phyloP scores from a whole-genome alignment of 768 basidiomycete genomes.

The Boletellus sp. region DNA sequence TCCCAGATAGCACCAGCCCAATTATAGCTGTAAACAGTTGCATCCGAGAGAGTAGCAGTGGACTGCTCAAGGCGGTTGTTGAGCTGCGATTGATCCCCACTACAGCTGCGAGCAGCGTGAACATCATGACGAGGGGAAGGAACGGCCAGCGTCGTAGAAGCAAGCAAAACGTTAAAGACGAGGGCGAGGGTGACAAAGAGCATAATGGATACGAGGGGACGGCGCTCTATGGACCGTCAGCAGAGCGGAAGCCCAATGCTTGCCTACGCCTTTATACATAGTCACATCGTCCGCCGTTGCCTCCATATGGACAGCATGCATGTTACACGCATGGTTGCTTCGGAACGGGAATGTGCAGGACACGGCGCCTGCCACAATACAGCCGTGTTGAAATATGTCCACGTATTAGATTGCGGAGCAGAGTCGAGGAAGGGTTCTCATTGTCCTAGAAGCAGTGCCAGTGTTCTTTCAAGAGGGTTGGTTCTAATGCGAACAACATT shows the following conservation, averaged over 20 bases:
- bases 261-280: neutral
- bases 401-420: neutral
- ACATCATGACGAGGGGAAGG: neutral
- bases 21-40: neutral
- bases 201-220: neutral
- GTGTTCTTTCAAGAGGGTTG: no score
- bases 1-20: conserved; percentile 1
- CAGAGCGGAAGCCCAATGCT: neutral
- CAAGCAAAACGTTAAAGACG: neutral
- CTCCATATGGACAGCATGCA: neutral
- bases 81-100: neutral
- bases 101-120: neutral
- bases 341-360: neutral
- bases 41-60: neutral
- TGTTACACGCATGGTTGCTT: neutral
- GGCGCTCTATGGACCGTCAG: neutral
- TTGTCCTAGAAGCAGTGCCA: no score
- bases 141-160: neutral
- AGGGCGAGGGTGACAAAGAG: neutral
- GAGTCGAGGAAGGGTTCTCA: neutral
- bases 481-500: no score
- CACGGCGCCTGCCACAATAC: neutral
- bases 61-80: neutral
- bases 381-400: neutral
- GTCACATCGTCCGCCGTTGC: neutral